Evolutionary conservation across 768 basidiomycete genomes (phyloP), one percentile per base, ranked within the genome.

Genomic region (Suillus subalutaceus): DNA sequence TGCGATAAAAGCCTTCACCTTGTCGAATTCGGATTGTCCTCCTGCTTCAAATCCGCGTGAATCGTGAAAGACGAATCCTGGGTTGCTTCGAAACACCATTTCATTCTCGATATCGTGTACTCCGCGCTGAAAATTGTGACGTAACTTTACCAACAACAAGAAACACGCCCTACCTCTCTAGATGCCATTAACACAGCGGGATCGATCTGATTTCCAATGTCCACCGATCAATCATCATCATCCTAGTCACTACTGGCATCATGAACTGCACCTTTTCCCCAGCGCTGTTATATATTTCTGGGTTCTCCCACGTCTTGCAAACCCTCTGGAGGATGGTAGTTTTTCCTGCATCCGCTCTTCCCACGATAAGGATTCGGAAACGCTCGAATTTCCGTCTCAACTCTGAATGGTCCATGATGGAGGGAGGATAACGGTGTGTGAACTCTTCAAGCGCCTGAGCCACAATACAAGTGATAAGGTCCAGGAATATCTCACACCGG

Each of bases 311-410:
- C 9, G 78, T 75, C 63, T 77, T 74, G 68, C 79, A 81, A 12
- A 82, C 74, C 59, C 73, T 75, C 70, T 80, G 73, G 30, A 81
- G 71, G 23, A 82, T 71, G 0, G 81, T 82, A 1, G 80, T 81
- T 66, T 82, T 82, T 0, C 81, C 81, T 2, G 79, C 74, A 63
- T 81, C 79, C 2, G 79, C 77, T 58, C 77, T 74, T 6, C 81
- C 81, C 15, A 82, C 78, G 15, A 82, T 71, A 53, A 82, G 78
- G 32, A 81, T 74, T 6, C 81, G 76, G 52, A 82, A 81, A 44
- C 70, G 76, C 0, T n/a, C 30, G 57, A 69, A 56, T 18, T 32
- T 46, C 6, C 41, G 0, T 56, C 60, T 69, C 10, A 68, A 32
- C 0, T 3, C 15, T 26, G 67, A 26, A 44, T 41, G 13, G 13